Percentiles rank a stretch among this genome's conserved stretches.
Conservation (phyloP, 495 filamentous ascomycete species). For the Talaromyces stipitatus region DNA sequence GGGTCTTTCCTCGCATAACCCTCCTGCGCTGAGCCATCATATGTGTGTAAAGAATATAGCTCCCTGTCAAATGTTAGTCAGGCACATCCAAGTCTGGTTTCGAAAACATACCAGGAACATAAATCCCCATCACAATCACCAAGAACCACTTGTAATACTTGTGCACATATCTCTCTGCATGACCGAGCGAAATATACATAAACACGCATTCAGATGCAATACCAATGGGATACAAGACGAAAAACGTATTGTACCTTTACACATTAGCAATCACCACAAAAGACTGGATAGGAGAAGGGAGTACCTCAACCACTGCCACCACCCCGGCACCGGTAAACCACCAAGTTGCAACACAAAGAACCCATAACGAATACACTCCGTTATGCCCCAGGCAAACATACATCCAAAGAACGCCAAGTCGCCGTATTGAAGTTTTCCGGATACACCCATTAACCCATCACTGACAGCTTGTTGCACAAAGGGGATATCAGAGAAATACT, state of each 20-base stretch:
- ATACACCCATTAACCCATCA: neutral
- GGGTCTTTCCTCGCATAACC: conserved; percentile 52
- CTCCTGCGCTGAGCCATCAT: conserved; percentile 88
- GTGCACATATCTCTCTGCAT: conserved; percentile 43
- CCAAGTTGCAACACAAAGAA: conserved; percentile 73
- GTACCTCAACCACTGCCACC: conserved; percentile 69
- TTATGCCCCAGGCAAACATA: conserved; percentile 71
- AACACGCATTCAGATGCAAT: conserved; percentile 79
- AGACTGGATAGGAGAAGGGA: conserved; percentile 8
- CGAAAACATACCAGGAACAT: conserved; percentile 73
- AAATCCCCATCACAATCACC: conserved; percentile 57
- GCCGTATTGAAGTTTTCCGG: conserved; percentile 18
- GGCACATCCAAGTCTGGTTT: too few species aligned
- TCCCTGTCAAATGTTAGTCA: conserved; percentile 50
- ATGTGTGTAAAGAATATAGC: conserved; percentile 82
- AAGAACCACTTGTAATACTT: conserved; percentile 50
- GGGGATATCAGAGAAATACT: neutral
- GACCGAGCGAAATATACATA: conserved; percentile 55
- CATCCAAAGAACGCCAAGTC: conserved; percentile 39
- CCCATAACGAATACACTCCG: conserved; percentile 81
- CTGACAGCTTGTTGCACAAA: neutral
- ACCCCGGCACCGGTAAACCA: conserved; percentile 47
- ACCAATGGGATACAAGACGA: conserved; percentile 83
- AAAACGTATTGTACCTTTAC: conserved; percentile 77
- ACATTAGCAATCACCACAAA: neutral